A percentile compares a stretch with the other conserved stretches of the same genome.
phyloP scores from a whole-genome alignment of 768 basidiomycete species.

The Rhodotorula babjevae region DNA sequence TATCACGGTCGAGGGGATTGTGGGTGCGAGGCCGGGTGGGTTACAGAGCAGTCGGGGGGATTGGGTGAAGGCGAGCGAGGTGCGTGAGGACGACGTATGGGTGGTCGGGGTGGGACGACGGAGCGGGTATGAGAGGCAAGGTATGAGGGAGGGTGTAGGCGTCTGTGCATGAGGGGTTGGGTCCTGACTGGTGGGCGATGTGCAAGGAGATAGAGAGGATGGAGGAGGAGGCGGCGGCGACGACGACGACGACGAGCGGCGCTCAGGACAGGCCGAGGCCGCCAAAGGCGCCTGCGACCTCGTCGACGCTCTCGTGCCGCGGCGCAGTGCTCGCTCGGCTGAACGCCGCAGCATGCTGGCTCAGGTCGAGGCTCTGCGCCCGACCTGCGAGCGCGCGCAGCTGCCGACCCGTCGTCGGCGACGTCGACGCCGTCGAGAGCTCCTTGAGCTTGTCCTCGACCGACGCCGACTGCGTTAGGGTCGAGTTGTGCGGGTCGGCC shows the following conservation, averaged over 20 bases:
- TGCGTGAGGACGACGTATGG: neutral
- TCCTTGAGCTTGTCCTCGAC: conserved; percentile 33
- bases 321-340: conserved; percentile 15
- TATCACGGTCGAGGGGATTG: neutral
- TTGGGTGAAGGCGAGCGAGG: neutral
- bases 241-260: neutral
- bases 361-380: conserved; percentile 83
- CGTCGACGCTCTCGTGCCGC: conserved; percentile 29
- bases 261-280: conserved; percentile 22
- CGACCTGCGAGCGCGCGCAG: conserved; percentile 78
- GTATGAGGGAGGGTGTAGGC: neutral
- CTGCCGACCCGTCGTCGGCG: conserved; percentile 48
- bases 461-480: neutral
- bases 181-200: neutral
- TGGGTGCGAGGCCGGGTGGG: no score
- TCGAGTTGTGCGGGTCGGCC: neutral
- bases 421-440: neutral
- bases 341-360: conserved; percentile 53
- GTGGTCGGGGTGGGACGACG: neutral
- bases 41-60: no score
- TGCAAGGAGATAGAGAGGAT: neutral
- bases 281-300: conserved; percentile 34
- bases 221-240: neutral
- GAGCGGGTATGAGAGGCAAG: neutral
- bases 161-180: neutral